phyloP scores from a whole-genome alignment of 2,329 filamentous ascomycete genomes.

The Xylariaceae sp. region DNA sequence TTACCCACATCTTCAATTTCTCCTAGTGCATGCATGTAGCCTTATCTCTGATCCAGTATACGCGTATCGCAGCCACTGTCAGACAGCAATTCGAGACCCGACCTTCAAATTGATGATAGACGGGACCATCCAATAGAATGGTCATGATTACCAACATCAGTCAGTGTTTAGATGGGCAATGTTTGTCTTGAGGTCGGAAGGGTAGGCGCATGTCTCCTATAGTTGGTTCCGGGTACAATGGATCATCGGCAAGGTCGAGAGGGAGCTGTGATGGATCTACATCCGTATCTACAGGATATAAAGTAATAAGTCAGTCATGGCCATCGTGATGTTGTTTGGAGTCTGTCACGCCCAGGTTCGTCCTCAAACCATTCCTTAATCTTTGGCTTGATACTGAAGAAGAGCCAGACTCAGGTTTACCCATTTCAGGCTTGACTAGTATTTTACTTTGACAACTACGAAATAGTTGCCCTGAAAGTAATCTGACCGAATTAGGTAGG shows the following conservation, averaged over 20 bases:
- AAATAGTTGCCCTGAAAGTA: not conserved
- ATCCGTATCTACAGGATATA: not conserved
- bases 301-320: not conserved
- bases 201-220: constrained; percentile 1
- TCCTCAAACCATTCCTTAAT: no score
- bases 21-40: not conserved
- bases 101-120: not conserved
- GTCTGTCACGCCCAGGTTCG: not conserved
- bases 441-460: not conserved
- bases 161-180: constrained; percentile 2
- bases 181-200: not conserved
- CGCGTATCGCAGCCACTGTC: not conserved
- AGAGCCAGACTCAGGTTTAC: not conserved
- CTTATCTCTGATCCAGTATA: not conserved
- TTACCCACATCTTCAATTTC: not conserved
- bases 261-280: no score
- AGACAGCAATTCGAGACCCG: not conserved
- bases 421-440: not conserved
- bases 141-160: constrained; percentile 16
- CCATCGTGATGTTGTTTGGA: not conserved
- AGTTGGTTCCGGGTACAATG: not conserved
- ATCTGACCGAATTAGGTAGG: no score
- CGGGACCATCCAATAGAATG: not conserved
- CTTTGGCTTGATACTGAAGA: no score
- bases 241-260: not conserved